Conservation (phyloP, 139 green algal species). For the Tetradesmus obliquus region DNA sequence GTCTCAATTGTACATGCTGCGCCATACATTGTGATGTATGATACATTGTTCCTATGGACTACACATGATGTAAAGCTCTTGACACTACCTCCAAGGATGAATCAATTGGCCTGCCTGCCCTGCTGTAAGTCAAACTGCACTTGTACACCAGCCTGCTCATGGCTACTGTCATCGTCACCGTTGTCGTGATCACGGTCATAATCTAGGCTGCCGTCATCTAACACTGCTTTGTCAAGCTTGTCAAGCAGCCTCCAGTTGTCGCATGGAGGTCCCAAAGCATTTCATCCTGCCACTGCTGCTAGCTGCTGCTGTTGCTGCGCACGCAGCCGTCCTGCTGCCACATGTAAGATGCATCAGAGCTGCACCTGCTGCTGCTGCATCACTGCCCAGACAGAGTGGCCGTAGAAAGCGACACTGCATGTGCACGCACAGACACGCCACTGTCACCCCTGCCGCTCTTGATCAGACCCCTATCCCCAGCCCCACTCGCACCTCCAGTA, state of each 20-base stretch:
- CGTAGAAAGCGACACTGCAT: slow-evolving; percentile 22
- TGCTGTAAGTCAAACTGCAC: not conserved
- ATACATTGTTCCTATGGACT: not conserved
- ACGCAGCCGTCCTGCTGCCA: not conserved
- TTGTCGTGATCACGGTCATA: too few species aligned
- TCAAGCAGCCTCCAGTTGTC: not conserved
- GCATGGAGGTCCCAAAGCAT: not conserved
- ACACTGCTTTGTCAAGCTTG: not conserved
- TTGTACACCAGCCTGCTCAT: not conserved
- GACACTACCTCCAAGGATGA: not conserved
- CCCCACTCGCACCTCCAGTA: not conserved
- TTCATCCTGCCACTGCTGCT: not conserved
- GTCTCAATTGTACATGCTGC: not conserved
- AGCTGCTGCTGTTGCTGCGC: not conserved
- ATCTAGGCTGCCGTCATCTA: not conserved
- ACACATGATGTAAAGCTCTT: not conserved
- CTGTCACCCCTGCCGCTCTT: not conserved
- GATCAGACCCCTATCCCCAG: not conserved
- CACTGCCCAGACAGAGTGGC: slow-evolving; percentile 7
- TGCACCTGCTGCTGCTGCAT: not conserved
- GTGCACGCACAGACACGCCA: not conserved
- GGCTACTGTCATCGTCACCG: not conserved
- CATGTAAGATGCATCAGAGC: not conserved
- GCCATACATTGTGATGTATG: not conserved
- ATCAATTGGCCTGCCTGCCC: not conserved